These are phyloP conservation scores for Phlegmacium glaucopus DNA, from an alignment of 768 basidiomycete species.

Conservation along the genomic window DNA sequence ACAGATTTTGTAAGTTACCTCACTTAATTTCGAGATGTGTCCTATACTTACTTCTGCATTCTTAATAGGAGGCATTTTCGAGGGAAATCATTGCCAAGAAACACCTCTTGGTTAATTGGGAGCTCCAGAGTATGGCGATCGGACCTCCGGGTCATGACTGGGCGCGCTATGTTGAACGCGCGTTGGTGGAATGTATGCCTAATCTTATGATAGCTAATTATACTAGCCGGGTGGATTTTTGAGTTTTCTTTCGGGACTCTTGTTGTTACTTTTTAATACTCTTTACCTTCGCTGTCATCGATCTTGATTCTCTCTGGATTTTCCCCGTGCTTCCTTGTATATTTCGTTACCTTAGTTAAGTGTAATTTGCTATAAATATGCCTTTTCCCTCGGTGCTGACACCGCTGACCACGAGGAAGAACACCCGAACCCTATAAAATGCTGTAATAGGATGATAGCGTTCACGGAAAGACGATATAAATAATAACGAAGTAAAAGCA, in stretches of 20 bases:
- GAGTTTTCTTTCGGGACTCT: neutral
- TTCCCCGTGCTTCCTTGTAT: too few species aligned
- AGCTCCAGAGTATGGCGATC: constrained; percentile 5
- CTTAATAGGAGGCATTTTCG: constrained; percentile 1
- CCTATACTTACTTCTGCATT: neutral
- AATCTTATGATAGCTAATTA: neutral
- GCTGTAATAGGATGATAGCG: too few species aligned
- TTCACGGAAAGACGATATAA: too few species aligned
- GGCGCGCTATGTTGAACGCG: neutral
- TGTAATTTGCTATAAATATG: neutral
- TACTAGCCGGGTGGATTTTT: neutral
- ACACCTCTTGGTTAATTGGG: constrained; percentile 1
- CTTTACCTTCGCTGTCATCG: neutral
- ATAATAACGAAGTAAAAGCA: too few species aligned
- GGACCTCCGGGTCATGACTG: constrained; percentile 2
- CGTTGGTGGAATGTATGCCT: neutral
- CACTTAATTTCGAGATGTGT: neutral
- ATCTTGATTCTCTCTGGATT: too few species aligned
- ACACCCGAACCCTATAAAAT: neutral
- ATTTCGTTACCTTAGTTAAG: too few species aligned
- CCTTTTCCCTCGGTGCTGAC: neutral
- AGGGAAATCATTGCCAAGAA: neutral
- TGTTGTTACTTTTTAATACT: neutral
- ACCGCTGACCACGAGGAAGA: neutral
- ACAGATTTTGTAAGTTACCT: too few species aligned